Conservation (phyloP, 1,284 basidiomycete genomes). For the Vanrija sp. region DNA sequence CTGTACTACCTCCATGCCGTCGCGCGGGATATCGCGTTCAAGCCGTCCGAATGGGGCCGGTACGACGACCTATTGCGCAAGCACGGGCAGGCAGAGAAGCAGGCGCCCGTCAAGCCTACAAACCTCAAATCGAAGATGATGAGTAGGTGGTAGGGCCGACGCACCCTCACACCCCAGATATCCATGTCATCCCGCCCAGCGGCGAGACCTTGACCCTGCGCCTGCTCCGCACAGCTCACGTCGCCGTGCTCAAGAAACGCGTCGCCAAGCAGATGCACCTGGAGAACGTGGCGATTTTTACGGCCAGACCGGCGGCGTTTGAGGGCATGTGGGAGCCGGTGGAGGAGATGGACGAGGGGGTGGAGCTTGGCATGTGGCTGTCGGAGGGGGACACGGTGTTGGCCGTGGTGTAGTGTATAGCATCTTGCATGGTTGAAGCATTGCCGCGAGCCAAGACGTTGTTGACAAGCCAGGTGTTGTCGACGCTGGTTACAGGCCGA, state of each 20-base stretch:
- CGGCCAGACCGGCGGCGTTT: constrained; percentile 1
- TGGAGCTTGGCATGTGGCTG: constrained; percentile 22
- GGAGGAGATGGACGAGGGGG: constrained; percentile 15
- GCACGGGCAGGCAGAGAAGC: constrained; percentile 13
- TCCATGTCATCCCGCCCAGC: constrained; percentile 14
- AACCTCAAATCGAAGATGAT: constrained; percentile 33
- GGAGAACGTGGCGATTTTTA: constrained; percentile 1
- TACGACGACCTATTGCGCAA: constrained; percentile 25
- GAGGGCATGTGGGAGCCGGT: constrained; percentile 15
- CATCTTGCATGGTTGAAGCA: no score
- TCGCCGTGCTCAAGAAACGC: constrained; percentile 6
- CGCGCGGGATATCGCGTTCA: constrained; percentile 42
- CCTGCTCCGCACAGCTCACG: constrained; percentile 7
- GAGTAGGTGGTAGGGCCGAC: constrained; percentile 19
- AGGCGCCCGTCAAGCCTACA: not conserved
- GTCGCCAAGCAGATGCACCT: constrained; percentile 6
- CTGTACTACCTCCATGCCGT: constrained; percentile 69
- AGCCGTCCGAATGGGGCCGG: constrained; percentile 22
- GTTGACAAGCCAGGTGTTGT: no score
- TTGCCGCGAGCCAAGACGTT: no score
- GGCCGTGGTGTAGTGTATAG: not conserved
- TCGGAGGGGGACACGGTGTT: constrained; percentile 16
- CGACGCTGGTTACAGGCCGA: no score
- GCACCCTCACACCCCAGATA: not conserved
- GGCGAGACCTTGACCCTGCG: constrained; percentile 13